Evolutionary conservation across 257 asterid genomes (phyloP), one percentile per base, ranked within the genome.

Genomic region (Ilex aquifolium): DNA sequence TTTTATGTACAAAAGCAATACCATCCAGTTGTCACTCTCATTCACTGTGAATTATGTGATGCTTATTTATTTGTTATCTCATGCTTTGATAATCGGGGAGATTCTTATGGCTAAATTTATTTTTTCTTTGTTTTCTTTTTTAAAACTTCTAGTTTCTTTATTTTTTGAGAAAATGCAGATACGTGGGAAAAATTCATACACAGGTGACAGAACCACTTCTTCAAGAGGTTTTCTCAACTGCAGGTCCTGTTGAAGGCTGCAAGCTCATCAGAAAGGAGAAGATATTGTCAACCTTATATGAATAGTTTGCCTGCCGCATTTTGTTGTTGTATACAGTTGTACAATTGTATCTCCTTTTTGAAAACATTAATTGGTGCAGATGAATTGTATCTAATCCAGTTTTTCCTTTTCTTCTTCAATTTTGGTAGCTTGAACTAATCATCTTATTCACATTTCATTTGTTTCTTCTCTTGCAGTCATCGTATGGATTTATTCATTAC

Each of bases 131-230:
- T 62, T 70, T 71, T 67, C 14, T 44, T 69, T 62, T 57, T 67
- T 74, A 57, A 31, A 71, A 74, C 63, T 46, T 68, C 65, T 44
- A 67, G 67, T 63, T 65, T 57, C 64, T 42, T 67, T 65, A 59
- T 51, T 55, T 72, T 75, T 72, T 77, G 78, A 72, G 81, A 76
- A 69, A 87, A 80, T 85, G 95, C 93, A 90, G 97, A 85, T 90
- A 80, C 57, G 97, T 90, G 54, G 97, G 97, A 44, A 87, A 90
- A 64, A 79, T 90, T 62, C 96, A 90, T 65, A 74, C 79, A 10
- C 96, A 90, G 68, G 96, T 85, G 68, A 87, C 96, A 62, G 97
- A 90, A 76, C 90, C 87, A 46, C 95, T 90, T 65, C 75, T 87
- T 67, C 97, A 90, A 72, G 96, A 90, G 79, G 97, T 90, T 65